These are phyloP conservation scores for Silene latifolia DNA, from an alignment of 148 eudicot genomes.

Conservation along the genomic window DNA sequence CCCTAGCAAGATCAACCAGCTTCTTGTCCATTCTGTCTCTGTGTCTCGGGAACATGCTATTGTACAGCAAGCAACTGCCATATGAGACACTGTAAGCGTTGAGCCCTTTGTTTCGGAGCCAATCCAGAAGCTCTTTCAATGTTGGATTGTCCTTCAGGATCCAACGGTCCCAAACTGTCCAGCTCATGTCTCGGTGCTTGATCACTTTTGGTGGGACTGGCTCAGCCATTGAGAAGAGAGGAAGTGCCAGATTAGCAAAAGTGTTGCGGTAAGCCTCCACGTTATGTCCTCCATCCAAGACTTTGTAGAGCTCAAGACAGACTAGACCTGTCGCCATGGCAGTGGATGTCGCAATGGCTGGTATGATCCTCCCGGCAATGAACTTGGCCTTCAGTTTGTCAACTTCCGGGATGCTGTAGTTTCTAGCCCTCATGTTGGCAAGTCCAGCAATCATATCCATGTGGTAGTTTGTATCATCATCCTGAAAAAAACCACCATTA, in stretches of 20 bases:
- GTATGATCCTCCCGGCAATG: constrained; percentile 63
- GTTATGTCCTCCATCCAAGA: constrained; percentile 43
- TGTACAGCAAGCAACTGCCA: constrained; percentile 65
- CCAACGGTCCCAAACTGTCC: constrained; percentile 73
- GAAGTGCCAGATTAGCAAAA: constrained; percentile 58
- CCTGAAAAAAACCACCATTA: constrained; percentile 26
- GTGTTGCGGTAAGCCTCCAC: constrained; percentile 64
- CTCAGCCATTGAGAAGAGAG: constrained; percentile 57
- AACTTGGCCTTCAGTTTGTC: constrained; percentile 62
- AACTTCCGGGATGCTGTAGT: constrained; percentile 52
- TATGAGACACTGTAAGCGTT: constrained; percentile 64
- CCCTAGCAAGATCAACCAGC: constrained; percentile 44
- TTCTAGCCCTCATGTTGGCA: constrained; percentile 75
- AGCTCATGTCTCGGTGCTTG: constrained; percentile 60
- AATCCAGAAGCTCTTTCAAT: constrained; percentile 52
- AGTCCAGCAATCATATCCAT: constrained; percentile 66
- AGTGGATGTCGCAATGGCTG: constrained; percentile 56
- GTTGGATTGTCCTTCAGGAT: constrained; percentile 42
- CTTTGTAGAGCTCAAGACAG: constrained; percentile 63
- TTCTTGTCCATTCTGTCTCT: constrained; percentile 53
- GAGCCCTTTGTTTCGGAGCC: constrained; percentile 58
- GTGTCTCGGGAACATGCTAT: constrained; percentile 55
- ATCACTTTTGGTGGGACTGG: constrained; percentile 59
- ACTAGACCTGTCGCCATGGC: constrained; percentile 64
- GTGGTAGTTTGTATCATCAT: constrained; percentile 59